phyloP scores from a whole-genome alignment of 805 yeast genomes.

The Ogataea ramenticola region DNA sequence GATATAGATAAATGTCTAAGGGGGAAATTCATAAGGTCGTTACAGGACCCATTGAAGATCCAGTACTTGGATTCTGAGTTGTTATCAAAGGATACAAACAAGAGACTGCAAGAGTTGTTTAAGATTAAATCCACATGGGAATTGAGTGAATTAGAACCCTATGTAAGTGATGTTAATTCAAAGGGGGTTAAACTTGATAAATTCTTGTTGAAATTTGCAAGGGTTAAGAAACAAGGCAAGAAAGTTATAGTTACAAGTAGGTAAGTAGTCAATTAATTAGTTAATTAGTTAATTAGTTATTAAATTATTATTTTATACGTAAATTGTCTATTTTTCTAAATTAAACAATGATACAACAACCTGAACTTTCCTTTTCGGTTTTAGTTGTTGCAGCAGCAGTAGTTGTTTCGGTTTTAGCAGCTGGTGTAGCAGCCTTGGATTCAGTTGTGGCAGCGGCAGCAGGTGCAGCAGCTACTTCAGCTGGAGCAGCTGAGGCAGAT shows the following conservation, averaged over 20 bases:
- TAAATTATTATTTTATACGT: neutral
- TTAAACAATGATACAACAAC: constrained; percentile 28
- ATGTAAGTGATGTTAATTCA: constrained; percentile 49
- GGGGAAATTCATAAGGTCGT: constrained; percentile 29
- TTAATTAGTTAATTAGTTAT: neutral
- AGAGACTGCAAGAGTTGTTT: constrained; percentile 47
- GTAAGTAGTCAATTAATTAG: neutral
- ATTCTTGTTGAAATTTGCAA: constrained; percentile 57
- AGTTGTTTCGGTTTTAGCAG: constrained; percentile 6
- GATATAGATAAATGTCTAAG: constrained; percentile 43
- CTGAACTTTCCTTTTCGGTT: constrained; percentile 11
- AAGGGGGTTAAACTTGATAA: constrained; percentile 48
- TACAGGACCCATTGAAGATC: constrained; percentile 27
- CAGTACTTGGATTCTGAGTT: constrained; percentile 43
- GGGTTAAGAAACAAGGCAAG: constrained; percentile 40
- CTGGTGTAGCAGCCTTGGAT: constrained; percentile 5
- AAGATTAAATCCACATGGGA: constrained; percentile 52
- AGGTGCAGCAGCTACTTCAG: constrained; percentile 4
- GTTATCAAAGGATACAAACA: constrained; percentile 42
- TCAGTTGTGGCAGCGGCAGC: constrained; percentile 3
- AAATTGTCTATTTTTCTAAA: neutral
- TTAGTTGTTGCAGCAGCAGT: constrained; percentile 1
- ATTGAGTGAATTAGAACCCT: constrained; percentile 55
- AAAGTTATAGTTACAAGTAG: constrained; percentile 16
- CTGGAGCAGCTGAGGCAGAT: constrained; percentile 5